phyloP scores from a whole-genome alignment of 1,139 yeast genomes.

The Blastobotrys persicus region DNA sequence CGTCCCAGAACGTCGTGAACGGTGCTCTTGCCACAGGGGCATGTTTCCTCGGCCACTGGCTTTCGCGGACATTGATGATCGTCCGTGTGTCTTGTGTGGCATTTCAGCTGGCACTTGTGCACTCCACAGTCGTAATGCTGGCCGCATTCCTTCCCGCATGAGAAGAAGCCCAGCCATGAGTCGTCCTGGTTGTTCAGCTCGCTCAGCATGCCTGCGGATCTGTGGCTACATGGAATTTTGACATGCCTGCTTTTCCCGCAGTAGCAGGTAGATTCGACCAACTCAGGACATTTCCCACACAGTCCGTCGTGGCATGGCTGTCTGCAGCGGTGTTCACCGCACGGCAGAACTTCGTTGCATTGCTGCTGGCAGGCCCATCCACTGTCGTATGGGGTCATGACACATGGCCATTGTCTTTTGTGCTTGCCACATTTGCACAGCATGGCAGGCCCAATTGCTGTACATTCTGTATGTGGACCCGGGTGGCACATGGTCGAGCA shows the following conservation, averaged over 20 bases:
- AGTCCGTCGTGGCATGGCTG: slow-evolving; percentile 67
- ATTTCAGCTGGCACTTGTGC: slow-evolving; percentile 57
- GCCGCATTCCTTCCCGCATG: slow-evolving; percentile 54
- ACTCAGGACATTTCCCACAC: slow-evolving; percentile 67
- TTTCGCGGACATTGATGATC: slow-evolving; percentile 58
- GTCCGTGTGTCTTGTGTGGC: slow-evolving; percentile 52
- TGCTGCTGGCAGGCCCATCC: slow-evolving; percentile 69
- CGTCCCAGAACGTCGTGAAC: slow-evolving; percentile 42
- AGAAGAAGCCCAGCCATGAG: slow-evolving; percentile 61
- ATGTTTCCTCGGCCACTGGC: slow-evolving; percentile 57
- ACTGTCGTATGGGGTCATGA: slow-evolving; percentile 59
- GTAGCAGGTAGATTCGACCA: slow-evolving; percentile 55
- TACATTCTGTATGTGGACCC: slow-evolving; percentile 83
- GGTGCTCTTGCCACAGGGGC: slow-evolving; percentile 71
- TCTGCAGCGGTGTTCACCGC: slow-evolving; percentile 70
- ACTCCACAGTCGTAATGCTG: slow-evolving; percentile 61
- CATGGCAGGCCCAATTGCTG: slow-evolving; percentile 69
- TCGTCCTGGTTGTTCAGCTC: slow-evolving; percentile 28
- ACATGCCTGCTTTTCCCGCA: slow-evolving; percentile 54
- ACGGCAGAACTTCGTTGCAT: slow-evolving; percentile 60
- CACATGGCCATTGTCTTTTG: slow-evolving; percentile 66
- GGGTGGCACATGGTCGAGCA: slow-evolving; percentile 83
- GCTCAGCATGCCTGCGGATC: slow-evolving; percentile 21
- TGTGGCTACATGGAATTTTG: slow-evolving; percentile 26
- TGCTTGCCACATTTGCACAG: slow-evolving; percentile 74